Base-by-base conservation (phyloP, 2,329 filamentous ascomycete genomes). In the Penicillium sp. region DNA sequence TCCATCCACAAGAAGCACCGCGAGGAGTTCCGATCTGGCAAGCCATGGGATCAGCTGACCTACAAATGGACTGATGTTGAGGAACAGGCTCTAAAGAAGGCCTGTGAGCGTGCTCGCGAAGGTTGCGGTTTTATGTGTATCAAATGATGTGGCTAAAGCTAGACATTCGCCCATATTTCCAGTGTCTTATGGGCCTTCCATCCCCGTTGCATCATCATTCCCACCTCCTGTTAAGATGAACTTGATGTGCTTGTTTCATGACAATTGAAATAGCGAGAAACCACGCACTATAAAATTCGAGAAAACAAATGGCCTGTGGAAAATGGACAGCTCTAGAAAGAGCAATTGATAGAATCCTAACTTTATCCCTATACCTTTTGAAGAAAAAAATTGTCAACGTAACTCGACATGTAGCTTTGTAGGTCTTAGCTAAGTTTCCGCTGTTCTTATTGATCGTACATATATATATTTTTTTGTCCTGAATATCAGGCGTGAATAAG, bases 21-120 rank as follows among this genome's bases (percentile, higher is more conserved):
- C 53, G 76, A 79, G 51, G 85, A 87, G 65, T 86, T 81, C 64
- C 74, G 78, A 54, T 78, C 79, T 20, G 82, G 82, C 70, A 86
- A 85, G 55, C 74, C 74, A 24, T 87, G 85, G 85, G 81, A 87
- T 67, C 75, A 86, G 57, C 65, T 87, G 60, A 82, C 74, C 49
- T 82, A 87, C 37, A 80, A 84, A 64, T 88, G 85, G 85, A 86
- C 85, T 20, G 85, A 87, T 72, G 76, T 74, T 3, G 85, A 88
- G 66, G 82, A 85, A 61, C 84, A 86, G 69, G 80, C 78, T 42
- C 67, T 88, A 51, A 80, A 81, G 61, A 74, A 69, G 55, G 85
- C 85, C 2, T 83, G 80, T 64, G 77, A 81, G 63, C 75, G 72
- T 53, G 85, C 85, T 3, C 79, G 84, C 53, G 77, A 79, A 51